These are phyloP conservation scores for Metschnikowia peoriensis DNA, from an alignment of 805 yeast genomes.

Conservation along the genomic window DNA sequence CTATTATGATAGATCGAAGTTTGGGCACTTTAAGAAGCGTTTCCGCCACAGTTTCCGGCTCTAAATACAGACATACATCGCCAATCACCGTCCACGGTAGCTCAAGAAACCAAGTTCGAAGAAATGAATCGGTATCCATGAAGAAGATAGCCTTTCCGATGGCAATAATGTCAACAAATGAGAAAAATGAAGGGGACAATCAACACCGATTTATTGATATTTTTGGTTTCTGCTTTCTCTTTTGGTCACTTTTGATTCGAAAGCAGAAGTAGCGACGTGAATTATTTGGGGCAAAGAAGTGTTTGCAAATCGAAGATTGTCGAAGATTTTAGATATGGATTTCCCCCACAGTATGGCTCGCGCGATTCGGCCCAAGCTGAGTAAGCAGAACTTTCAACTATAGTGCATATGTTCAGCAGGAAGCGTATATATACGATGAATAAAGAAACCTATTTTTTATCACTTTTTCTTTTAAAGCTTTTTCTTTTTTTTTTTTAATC, in stretches of 20 bases:
- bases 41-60: slow-evolving; percentile 12
- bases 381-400: not conserved
- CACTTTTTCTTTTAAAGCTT: no score
- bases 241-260: no score
- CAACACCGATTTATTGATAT: no score
- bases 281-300: not conserved
- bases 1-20: slow-evolving; percentile 24
- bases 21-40: slow-evolving; percentile 14
- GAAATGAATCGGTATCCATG: slow-evolving; percentile 10
- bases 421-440: no score
- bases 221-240: no score
- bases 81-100: slow-evolving; percentile 16
- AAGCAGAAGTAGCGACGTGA: no score
- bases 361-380: not conserved
- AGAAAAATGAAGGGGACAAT: not conserved
- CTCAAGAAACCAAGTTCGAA: slow-evolving; percentile 9
- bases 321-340: not conserved
- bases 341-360: not conserved
- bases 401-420: no score
- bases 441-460: no score
- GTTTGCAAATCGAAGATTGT: not conserved
- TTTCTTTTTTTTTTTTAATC: no score
- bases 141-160: not conserved
- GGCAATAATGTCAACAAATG: no score
- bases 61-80: slow-evolving; percentile 10